phyloP scores from a whole-genome alignment of 2,329 filamentous ascomycete species.

The Coniochaeta prunicola region DNA sequence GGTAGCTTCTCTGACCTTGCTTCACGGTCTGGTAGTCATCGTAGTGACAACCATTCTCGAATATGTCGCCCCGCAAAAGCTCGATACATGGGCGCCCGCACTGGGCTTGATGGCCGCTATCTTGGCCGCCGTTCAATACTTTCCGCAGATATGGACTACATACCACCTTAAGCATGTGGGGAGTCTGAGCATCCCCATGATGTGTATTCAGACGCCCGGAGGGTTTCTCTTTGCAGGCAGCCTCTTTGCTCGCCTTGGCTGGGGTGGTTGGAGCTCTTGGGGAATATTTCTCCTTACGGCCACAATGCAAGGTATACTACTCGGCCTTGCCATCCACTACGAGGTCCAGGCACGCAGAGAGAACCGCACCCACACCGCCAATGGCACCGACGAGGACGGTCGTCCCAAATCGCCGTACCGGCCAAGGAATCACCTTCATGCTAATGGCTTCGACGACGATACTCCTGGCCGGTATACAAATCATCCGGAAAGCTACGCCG shows the following conservation, averaged over 20 bases:
- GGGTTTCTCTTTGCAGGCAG: slow-evolving; percentile 85
- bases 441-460: slow-evolving; percentile 41
- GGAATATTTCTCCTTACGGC: slow-evolving; percentile 85
- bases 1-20: slow-evolving; percentile 64
- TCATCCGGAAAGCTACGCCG: slow-evolving; percentile 44
- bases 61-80: slow-evolving; percentile 51
- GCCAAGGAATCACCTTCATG: slow-evolving; percentile 22
- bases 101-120: slow-evolving; percentile 73
- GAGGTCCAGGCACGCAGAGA: slow-evolving; percentile 38
- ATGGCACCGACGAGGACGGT: not conserved
- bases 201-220: slow-evolving; percentile 95
- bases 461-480: slow-evolving; percentile 43
- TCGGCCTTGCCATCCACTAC: slow-evolving; percentile 76
- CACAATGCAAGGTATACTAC: slow-evolving; percentile 70
- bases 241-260: slow-evolving; percentile 70
- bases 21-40: slow-evolving; percentile 67
- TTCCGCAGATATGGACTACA: slow-evolving; percentile 93
- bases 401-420: slow-evolving; percentile 21
- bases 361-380: slow-evolving; percentile 6
- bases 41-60: slow-evolving; percentile 64
- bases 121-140: slow-evolving; percentile 81
- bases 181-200: slow-evolving; percentile 92
- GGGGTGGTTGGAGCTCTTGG: slow-evolving; percentile 91
- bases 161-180: slow-evolving; percentile 79
- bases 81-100: slow-evolving; percentile 76